Base-by-base conservation (phyloP, 2,329 filamentous ascomycete genomes). In the Didymella keratinophila region DNA sequence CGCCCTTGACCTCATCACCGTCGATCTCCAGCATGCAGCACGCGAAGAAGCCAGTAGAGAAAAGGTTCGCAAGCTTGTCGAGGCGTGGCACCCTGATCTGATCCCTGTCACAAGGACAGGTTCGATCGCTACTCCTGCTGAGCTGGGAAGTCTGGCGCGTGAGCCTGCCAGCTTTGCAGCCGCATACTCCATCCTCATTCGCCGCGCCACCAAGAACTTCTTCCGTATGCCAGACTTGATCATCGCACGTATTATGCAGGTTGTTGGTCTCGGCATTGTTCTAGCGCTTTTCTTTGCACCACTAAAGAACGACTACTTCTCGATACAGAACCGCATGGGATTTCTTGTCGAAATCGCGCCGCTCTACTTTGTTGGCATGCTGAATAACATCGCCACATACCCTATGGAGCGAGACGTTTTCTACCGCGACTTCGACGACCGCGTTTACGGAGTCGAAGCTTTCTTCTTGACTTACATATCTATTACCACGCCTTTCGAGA, bases 361-460 rank as follows among this genome's bases (percentile, higher is more conserved):
- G 0, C 85, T 91, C 34, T 90, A 90, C 74, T 90, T 90, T 65
- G 85, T 91, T 2, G 90, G 90, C 67, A 70, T 93, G 89, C 81
- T 93, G 12, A 89, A 93, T 73, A 92, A 92, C 68, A 87, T 92
- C 4, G 88, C 89, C 3, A 82, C 91, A 8, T 92, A 92, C 69
- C 90, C 90, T 0, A 79, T 79, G 39, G 90, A 92, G 70, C 83
- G 89, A 4, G 89, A 91, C 56, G 89, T 92, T 0, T 93, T 92
- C 72, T 91, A 92, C 70, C 84, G 88, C 64, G 90, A 93, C 76
- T 85, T 90, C 66, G 88, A 89, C 60, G 90, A 93, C 72, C 84
- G 85, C 7, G 87, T 89, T 2, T 93, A 93, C 70, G 82, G 86
- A 4, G 84, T 89, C 1, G 87, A 90, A 63, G 86, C 88, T 0